Base-by-base conservation (phyloP, 495 filamentous ascomycete genomes). In the Neurospora cerealis region DNA sequence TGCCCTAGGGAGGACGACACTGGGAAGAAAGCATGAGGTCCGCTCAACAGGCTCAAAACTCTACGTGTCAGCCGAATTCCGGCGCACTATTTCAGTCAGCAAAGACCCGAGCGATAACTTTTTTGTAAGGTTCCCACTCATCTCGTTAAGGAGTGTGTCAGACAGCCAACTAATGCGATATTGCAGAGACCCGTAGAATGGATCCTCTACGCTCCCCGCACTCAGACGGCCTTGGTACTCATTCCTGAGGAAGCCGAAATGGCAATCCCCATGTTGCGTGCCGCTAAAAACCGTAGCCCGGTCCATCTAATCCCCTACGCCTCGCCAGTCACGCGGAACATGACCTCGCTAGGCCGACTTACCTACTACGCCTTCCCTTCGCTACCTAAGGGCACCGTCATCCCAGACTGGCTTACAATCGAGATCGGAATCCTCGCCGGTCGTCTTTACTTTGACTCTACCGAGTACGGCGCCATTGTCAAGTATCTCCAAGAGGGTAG, bases 351-450 rank as follows among this genome's bases (percentile, higher is more conserved):
- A 77, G 87, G 88, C 69, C 74, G 70, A 19, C 78, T 90, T 7
- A 88, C 84, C 76, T 87, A 87, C 75, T 77, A 66, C 28, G 15
- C 81, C 8, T 74, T 87, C 4, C 88, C 89, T 0, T n/a, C 60
- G 11, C 79, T 89, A 0, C 83, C 86, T 0, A 5, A 21, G 0
- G 44, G 40, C 0, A 84, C 81, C 75, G 72, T 32, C 21, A 76
- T 83, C 7, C 87, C 86, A 0, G 60, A 73, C 3, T 86, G 85
- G 86, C 77, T 89, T 13, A 76, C 70, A 5, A 79, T 88, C 62
- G 86, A 90, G 69, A 79, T 91, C 0, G 88, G 87, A 2, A 84
- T 91, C 19, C 82, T 90, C 37, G 80, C 85, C 6, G 88, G 88
- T 1, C 81, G 88, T 2, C 78, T 91, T 0, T 91, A 91, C 73